Evolutionary conservation across 2,329 filamentous ascomycete genomes (phyloP).

Genomic region (Alternaria novae-zelandiae): DNA sequence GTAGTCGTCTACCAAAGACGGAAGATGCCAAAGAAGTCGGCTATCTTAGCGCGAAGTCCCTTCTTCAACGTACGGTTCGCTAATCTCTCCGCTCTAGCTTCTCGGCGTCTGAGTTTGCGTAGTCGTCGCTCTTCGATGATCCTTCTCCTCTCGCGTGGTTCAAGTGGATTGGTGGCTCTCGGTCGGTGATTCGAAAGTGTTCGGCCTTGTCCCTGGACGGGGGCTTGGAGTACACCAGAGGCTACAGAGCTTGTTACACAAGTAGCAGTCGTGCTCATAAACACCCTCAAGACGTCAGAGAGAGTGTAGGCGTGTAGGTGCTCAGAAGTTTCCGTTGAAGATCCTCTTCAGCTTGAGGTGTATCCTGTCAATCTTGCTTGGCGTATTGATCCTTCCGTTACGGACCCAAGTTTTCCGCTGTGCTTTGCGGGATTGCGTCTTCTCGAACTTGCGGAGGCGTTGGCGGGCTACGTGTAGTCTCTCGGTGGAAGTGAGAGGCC

Average conservation of each 20-base stretch:
- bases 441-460: slow-evolving; percentile 13
- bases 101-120: not conserved
- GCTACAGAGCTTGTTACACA: not conserved
- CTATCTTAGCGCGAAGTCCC: not conserved
- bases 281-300: not conserved
- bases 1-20: not conserved
- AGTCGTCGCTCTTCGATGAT: slow-evolving; percentile 2
- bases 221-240: not conserved
- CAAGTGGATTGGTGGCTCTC: not conserved
- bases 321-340: not conserved
- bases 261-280: slow-evolving; percentile 6
- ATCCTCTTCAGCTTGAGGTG: slow-evolving; percentile 3
- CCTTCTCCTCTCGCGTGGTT: not conserved
- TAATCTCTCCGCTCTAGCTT: not conserved
- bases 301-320: not conserved
- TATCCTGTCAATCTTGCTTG: slow-evolving; percentile 1
- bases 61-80: not conserved
- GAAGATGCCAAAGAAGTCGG: not conserved
- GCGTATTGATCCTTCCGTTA: not conserved
- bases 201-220: not conserved
- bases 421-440: not conserved
- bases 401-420: not conserved
- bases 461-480: slow-evolving; percentile 9
- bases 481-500: slow-evolving; percentile 4
- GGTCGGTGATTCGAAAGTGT: not conserved